These are phyloP conservation scores for Fraxinus quadrangulata DNA, from an alignment of 257 asterid species.

Conservation along the genomic window DNA sequence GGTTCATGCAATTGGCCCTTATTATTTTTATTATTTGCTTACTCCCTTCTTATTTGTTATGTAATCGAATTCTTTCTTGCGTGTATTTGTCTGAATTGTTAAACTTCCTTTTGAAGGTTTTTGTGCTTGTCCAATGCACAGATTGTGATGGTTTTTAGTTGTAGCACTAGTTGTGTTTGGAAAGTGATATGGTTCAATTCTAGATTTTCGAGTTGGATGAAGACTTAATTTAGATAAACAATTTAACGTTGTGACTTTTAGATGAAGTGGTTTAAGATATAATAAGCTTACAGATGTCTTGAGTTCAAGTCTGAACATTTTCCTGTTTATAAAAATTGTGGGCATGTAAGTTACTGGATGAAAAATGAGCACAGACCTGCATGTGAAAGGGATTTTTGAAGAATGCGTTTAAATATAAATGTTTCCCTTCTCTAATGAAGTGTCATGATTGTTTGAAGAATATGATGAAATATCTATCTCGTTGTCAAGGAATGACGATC, in stretches of 20 bases:
- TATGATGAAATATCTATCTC: background rate
- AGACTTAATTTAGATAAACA: background rate
- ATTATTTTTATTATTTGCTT: background rate
- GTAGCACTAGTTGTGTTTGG: too few relatives aligned
- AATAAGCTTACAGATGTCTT: background rate
- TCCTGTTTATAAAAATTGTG: background rate
- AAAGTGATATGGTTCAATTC: too few relatives aligned
- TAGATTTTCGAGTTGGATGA: background rate
- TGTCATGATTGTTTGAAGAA: background rate
- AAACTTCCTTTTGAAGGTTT: background rate
- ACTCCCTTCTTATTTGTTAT: background rate
- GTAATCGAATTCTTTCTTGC: background rate
- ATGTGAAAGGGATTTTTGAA: background rate
- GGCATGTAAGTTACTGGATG: background rate
- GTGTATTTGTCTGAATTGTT: background rate
- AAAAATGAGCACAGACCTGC: background rate
- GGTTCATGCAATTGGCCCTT: constrained; percentile 47
- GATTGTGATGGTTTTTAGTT: too few relatives aligned
- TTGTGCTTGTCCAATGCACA: background rate
- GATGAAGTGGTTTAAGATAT: background rate
- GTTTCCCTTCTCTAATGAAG: background rate
- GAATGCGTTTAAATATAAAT: background rate
- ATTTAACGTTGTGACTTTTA: background rate
- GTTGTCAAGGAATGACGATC: background rate
- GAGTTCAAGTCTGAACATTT: background rate